phyloP scores from a whole-genome alignment of 345 rosid species.

The Melaleuca alternifolia region DNA sequence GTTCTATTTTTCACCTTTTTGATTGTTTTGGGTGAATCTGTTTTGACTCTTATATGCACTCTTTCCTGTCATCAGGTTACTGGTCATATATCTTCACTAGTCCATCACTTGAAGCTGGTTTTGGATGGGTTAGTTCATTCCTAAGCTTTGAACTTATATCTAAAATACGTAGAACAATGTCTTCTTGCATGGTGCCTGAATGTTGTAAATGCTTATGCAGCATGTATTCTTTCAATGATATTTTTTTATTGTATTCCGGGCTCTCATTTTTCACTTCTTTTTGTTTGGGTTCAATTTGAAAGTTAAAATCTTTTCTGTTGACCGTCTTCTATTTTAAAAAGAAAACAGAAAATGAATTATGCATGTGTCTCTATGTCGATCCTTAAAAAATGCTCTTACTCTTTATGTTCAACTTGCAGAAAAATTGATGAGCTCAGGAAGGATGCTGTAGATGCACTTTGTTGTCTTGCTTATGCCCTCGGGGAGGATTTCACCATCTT shows the following conservation, averaged over 20 bases:
- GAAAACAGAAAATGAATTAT: neutral
- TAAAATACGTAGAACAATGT: neutral
- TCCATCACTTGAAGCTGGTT: slow-evolving; percentile 94
- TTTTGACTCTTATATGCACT: neutral
- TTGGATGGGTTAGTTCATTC: slow-evolving; percentile 84
- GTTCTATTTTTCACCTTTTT: neutral
- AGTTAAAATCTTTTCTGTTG: neutral
- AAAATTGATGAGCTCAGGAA: slow-evolving; percentile 83
- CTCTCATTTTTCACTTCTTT: neutral
- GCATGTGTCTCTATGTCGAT: neutral
- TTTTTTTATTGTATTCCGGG: neutral
- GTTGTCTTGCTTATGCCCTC: slow-evolving; percentile 95
- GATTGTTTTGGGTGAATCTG: neutral
- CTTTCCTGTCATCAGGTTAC: slow-evolving; percentile 58
- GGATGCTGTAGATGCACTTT: slow-evolving; percentile 96
- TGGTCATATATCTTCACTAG: slow-evolving; percentile 92
- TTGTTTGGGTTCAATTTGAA: neutral
- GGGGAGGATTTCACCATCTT: slow-evolving; percentile 97
- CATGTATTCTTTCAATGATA: neutral
- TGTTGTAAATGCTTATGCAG: neutral
- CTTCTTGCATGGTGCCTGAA: neutral
- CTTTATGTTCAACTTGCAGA: slow-evolving; percentile 25
- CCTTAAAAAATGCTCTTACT: neutral
- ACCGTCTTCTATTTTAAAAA: neutral
- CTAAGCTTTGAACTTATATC: neutral